Evolutionary conservation across 352 stramenopile genomes (phyloP), one percentile per base, ranked within the genome.

Genomic region (Phytophthora rubi): DNA sequence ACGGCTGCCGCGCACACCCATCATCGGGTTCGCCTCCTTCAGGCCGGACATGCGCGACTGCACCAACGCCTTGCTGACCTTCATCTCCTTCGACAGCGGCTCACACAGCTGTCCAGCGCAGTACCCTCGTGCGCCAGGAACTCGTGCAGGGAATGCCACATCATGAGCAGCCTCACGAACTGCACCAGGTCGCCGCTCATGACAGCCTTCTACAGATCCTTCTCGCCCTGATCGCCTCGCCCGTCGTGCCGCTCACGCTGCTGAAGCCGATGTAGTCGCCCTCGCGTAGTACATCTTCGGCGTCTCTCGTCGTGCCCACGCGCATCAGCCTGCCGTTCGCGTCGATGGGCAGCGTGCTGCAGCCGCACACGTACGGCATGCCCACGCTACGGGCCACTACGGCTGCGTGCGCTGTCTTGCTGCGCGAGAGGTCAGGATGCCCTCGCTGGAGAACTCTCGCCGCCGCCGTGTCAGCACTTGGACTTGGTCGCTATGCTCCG

Each of bases 11-110:
- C 67, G 61, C 49, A 75, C 55, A 70, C 67, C 61, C 55, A 74
- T 74, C 67, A 74, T 74, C 60, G 67, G 67, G 67, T 75, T 75
- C 35, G 67, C 61, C 67, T 75, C 61, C 67, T 75, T 70, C 61
- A 70, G 54, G 33, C 54, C 35, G 39, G 45, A 54, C 48, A 75
- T 49, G 4, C 61, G 67, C 39, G 67, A 33, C 61, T 66, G 37
- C 61, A 75, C 67, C 55, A 51, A 62, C 55, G 42, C 52, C 61
- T 75, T 53, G 55, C 55, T 70, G 55, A 70, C 67, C 16, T 59
- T 16, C 61, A 75, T 59, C 51, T 70, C 67, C 55, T 59, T 23
- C 1, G 55, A 35, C 49, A 75, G 56, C 54, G 55, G 59, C 61
- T 21, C n/a, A 32, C 67, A 75, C 55, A 75, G 49, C 39, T 75